A percentile compares a stretch with the other conserved stretches of the same genome.
Evolutionary conservation across 768 basidiomycete genomes (phyloP).

Genomic region (Myochromella boudieri): DNA sequence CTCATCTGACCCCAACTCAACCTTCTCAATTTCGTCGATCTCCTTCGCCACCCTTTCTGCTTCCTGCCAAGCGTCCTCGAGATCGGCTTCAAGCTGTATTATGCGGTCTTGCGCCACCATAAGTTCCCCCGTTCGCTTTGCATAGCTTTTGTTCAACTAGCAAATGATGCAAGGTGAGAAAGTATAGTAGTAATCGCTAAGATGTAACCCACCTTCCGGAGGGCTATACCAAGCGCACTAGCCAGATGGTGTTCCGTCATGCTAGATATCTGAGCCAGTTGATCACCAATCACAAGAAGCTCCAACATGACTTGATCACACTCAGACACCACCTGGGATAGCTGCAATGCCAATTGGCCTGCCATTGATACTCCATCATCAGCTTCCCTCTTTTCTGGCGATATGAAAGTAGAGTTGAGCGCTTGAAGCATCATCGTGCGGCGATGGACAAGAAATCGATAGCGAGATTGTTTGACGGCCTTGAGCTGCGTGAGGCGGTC

Average conservation of each 20-base stretch:
- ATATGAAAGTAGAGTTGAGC: slow-evolving; percentile 50
- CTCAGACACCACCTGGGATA: slow-evolving; percentile 56
- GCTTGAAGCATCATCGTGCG: slow-evolving; percentile 73
- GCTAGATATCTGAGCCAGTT: slow-evolving; percentile 59
- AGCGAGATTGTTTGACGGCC: slow-evolving; percentile 57
- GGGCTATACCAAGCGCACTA: slow-evolving; percentile 74
- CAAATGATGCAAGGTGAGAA: background rate
- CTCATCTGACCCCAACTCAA: slow-evolving; percentile 26
- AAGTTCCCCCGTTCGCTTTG: slow-evolving; percentile 62
- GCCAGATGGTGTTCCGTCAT: slow-evolving; percentile 68
- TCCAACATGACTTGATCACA: slow-evolving; percentile 61
- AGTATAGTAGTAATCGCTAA: background rate
- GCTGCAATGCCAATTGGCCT: slow-evolving; percentile 49
- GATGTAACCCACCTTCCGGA: slow-evolving; percentile 55
- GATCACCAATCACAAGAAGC: slow-evolving; percentile 59
- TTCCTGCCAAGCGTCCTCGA: slow-evolving; percentile 80
- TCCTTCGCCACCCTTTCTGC: slow-evolving; percentile 73
- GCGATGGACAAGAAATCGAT: slow-evolving; percentile 65
- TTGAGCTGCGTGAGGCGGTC: slow-evolving; percentile 56
- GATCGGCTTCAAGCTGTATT: slow-evolving; percentile 60
- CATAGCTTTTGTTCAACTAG: slow-evolving; percentile 70
- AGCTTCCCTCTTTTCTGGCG: slow-evolving; percentile 32
- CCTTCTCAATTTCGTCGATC: slow-evolving; percentile 61
- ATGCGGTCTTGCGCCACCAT: slow-evolving; percentile 45
- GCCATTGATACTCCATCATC: slow-evolving; percentile 38